Evolutionary conservation across 225 moss, liverwort and hornwort species (phyloP).

Genomic region (Pseudisothecium myosuroides): DNA sequence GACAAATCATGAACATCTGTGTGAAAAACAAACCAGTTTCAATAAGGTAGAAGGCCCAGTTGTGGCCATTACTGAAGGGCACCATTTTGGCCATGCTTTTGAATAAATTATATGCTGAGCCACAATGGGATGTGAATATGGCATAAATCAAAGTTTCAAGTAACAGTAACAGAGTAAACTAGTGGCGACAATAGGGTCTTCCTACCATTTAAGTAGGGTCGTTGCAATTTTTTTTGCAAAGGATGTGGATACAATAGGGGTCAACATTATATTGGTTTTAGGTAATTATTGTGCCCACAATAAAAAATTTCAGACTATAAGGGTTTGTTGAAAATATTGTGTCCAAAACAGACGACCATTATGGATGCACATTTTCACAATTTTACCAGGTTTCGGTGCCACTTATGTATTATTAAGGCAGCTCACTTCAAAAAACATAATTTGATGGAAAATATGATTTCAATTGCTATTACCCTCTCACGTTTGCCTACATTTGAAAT

Average conservation of each 20-base stretch:
- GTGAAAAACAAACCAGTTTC: neutral
- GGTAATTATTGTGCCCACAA: neutral
- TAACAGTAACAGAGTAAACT: neutral
- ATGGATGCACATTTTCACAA: neutral
- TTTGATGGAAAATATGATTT: neutral
- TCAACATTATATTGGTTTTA: neutral
- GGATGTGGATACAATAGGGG: neutral
- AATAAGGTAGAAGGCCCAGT: neutral
- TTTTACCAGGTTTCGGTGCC: neutral
- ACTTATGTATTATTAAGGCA: neutral
- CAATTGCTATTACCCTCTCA: neutral
- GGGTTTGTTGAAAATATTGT: neutral
- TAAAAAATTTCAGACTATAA: neutral
- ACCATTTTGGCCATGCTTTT: neutral
- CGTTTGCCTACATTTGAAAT: neutral
- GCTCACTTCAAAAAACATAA: neutral
- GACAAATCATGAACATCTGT: neutral
- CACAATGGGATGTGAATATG: neutral
- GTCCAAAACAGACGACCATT: neutral
- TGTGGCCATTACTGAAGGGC: neutral
- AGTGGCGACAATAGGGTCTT: neutral
- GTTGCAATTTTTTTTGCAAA: neutral
- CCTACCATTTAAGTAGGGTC: neutral
- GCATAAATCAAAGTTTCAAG: neutral
- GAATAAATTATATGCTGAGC: neutral